Evolutionary conservation across 208 protist genomes (phyloP), one percentile per base, ranked within the genome.

Genomic region (Wallacemonas sp.): DNA sequence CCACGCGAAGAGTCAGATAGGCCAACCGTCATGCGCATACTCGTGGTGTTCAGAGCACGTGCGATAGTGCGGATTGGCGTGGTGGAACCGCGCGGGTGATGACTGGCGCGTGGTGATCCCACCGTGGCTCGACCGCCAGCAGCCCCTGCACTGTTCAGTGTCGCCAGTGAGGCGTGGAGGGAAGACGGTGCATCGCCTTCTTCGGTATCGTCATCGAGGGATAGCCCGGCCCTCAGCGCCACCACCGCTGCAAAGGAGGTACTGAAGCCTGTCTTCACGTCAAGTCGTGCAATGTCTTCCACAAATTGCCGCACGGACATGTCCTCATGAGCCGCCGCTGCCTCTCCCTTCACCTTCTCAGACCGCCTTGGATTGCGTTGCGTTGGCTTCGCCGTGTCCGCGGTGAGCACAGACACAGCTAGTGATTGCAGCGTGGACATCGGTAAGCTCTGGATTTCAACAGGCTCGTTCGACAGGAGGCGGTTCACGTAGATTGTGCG

Each of bases 401-500:
- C 26, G 6, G 47, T 22, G 6, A 55, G 9, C 2, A 58, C 30
- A 5, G 8, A 31, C 30, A 58, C 8, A n/a, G 51, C 51, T 26
- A 58, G 51, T 22, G 56, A 14, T 24, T 30, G 39, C 36, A 62
- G 39, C 6, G 36, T 31, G 2, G n/a, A 17, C 31, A 54, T 38
- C 3, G 60, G 44, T 4, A 69, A 2, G 2, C 22, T 31, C 30
- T 62, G 11, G 2, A 69, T 30, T 38, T 69, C 64, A 5, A 61
- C 41, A 2, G 64, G 64, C 45, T 59, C 41, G 64, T 59, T 61
- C 19, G 45, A 45, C 6, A 69, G n/a, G 21, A 69, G 38, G 38
- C 64, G 64, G n/a, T 59, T 69, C 34, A 69, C 51, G 27, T 62
- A 69, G 11, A 56, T 24, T 15, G 51, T 49, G 17, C 47, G 45